These are phyloP conservation scores for Fusarium hainanense DNA, from an alignment of 2,329 filamentous ascomycete genomes.

Conservation along the genomic window DNA sequence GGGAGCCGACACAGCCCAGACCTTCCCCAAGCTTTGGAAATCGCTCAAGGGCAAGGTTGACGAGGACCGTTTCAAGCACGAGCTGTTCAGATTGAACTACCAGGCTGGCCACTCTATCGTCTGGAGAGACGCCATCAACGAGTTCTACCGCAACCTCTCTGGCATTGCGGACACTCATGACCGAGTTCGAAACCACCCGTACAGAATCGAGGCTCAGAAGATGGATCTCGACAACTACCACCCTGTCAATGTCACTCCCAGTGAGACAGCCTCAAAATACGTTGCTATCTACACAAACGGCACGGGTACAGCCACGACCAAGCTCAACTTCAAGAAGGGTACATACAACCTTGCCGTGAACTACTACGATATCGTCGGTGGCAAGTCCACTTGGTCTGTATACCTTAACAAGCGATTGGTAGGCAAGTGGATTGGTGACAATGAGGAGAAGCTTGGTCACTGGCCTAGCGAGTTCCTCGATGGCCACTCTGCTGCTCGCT, in stretches of 20 bases:
- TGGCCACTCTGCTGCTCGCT: slow-evolving; percentile 71
- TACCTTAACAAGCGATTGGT: slow-evolving; percentile 64
- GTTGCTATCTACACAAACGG: slow-evolving; percentile 16
- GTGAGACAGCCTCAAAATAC: slow-evolving; percentile 65
- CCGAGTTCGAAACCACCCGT: slow-evolving; percentile 70
- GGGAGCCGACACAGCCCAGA: slow-evolving; percentile 69
- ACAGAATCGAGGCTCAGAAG: slow-evolving; percentile 75
- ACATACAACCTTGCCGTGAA: slow-evolving; percentile 73
- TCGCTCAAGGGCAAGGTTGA: slow-evolving; percentile 68
- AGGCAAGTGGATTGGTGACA: slow-evolving; percentile 69
- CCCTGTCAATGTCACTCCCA: slow-evolving; percentile 64
- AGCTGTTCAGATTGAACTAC: slow-evolving; percentile 68
- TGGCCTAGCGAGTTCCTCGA: slow-evolving; percentile 69
- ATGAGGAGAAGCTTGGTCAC: slow-evolving; percentile 69
- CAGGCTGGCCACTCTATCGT: slow-evolving; percentile 77
- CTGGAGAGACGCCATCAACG: slow-evolving; percentile 74
- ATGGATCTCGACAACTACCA: slow-evolving; percentile 72
- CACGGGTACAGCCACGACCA: slow-evolving; percentile 16
- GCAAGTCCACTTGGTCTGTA: slow-evolving; percentile 65
- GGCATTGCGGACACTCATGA: slow-evolving; percentile 66
- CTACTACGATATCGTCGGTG: slow-evolving; percentile 72
- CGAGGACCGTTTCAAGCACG: slow-evolving; percentile 66
- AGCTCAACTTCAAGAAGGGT: slow-evolving; percentile 47
- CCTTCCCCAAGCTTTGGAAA: slow-evolving; percentile 66
- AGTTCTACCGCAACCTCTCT: slow-evolving; percentile 69